phyloP scores from a whole-genome alignment of 23 red algal genomes.

The Chondrus crispus region DNA sequence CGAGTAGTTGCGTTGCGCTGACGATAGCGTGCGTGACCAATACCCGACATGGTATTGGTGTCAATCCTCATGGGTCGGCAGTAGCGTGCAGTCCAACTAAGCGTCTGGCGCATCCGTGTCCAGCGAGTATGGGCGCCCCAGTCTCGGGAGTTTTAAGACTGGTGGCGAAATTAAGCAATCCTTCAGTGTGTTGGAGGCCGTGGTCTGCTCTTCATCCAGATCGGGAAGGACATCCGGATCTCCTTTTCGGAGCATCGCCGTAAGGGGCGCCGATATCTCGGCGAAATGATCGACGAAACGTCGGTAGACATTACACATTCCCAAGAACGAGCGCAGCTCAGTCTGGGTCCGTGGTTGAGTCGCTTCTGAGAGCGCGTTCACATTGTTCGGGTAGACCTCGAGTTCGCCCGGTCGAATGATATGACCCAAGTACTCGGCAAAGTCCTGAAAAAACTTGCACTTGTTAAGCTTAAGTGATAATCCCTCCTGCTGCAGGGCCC shows the following conservation, averaged over 20 bases:
- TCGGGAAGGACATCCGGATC: neutral
- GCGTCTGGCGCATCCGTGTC: neutral
- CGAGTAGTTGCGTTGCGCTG: neutral
- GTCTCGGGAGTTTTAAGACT: neutral
- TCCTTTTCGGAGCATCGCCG: neutral
- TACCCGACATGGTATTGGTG: neutral
- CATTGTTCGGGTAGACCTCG: too few species aligned
- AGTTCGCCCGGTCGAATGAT: too few species aligned
- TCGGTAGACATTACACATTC: neutral
- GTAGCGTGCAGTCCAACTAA: neutral
- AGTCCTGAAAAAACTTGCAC: too few species aligned
- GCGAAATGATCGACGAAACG: neutral
- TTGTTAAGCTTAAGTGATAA: too few species aligned
- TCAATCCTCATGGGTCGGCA: neutral
- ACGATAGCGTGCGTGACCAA: neutral
- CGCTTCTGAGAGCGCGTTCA: too few species aligned
- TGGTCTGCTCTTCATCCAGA: neutral
- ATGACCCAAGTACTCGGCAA: too few species aligned
- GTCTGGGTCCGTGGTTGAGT: too few species aligned
- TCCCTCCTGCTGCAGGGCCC: too few species aligned
- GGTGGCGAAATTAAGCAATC: neutral
- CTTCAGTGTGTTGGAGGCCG: neutral
- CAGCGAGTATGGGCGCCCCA: neutral
- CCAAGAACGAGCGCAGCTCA: too few species aligned
- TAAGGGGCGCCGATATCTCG: neutral